phyloP scores from a whole-genome alignment of 2,329 filamentous ascomycete species.

The Stagonosporopsis chrysanthemi region DNA sequence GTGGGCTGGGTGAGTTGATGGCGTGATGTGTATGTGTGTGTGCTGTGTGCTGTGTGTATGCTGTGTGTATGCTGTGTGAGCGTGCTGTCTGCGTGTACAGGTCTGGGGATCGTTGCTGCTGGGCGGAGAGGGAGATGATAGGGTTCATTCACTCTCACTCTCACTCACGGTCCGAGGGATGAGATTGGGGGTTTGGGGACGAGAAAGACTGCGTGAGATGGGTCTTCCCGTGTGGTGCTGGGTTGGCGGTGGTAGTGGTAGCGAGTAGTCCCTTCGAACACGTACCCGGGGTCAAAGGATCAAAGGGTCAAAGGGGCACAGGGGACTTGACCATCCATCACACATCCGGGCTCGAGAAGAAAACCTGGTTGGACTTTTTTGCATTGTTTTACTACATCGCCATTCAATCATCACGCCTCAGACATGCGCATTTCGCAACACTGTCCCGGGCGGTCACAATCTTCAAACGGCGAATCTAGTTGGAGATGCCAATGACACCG shows the following conservation, averaged over 20 bases:
- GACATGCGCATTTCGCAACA: not conserved
- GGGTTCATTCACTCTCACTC: too few relatives aligned
- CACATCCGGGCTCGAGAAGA: not conserved
- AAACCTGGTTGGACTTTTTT: not conserved
- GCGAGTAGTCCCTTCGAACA: not conserved
- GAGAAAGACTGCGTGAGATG: too few relatives aligned
- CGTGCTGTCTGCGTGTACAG: too few relatives aligned
- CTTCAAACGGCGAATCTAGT: constrained; percentile 58
- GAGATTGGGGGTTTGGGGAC: too few relatives aligned
- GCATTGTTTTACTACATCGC: not conserved
- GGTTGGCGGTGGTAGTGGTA: not conserved
- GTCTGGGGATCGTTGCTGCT: too few relatives aligned
- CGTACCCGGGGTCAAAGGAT: not conserved
- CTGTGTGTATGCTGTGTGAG: too few relatives aligned
- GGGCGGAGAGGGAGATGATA: too few relatives aligned
- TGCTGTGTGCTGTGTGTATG: too few relatives aligned
- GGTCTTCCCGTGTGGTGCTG: too few relatives aligned
- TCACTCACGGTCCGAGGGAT: too few relatives aligned
- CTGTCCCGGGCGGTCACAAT: not conserved
- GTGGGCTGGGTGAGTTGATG: too few relatives aligned
- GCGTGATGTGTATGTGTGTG: too few relatives aligned
- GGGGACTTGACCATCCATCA: not conserved
- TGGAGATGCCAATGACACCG: constrained; percentile 91
- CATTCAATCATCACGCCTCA: not conserved
- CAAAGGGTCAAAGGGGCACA: not conserved